phyloP scores from a whole-genome alignment of 352 stramenopile genomes.

The Thalassiosira ordinaria region DNA sequence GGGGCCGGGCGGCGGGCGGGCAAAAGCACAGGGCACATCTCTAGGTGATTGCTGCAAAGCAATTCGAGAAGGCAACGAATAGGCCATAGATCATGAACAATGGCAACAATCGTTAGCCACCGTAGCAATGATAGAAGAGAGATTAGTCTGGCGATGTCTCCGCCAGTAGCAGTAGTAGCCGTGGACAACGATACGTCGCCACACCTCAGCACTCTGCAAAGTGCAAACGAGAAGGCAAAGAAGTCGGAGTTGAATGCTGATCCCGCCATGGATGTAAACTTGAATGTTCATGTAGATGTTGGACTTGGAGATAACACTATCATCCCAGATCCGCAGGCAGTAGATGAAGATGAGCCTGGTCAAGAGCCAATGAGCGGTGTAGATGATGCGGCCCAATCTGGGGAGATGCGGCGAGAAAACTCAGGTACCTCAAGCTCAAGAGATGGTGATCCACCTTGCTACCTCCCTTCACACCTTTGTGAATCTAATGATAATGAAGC shows the following conservation, averaged over 20 bases:
- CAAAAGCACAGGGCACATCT: background rate
- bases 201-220: constrained; percentile 34
- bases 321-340: background rate
- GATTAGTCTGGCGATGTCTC: constrained; percentile 14
- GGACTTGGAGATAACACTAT: background rate
- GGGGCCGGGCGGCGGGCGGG: too few species aligned
- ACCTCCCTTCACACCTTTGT: constrained; percentile 16
- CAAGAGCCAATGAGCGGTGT: background rate
- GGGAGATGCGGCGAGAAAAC: background rate
- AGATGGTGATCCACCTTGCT: constrained; percentile 8
- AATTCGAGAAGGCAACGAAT: background rate
- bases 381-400: constrained; percentile 10
- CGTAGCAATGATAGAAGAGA: constrained; percentile 10
- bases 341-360: background rate
- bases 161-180: background rate
- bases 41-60: background rate
- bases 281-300: constrained; percentile 5
- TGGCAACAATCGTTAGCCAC: constrained; percentile 21
- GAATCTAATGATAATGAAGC: constrained; percentile 2
- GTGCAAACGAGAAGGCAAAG: constrained; percentile 10
- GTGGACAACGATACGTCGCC: constrained; percentile 22
- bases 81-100: constrained; percentile 20
- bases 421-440: background rate
- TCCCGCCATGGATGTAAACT: constrained; percentile 2
- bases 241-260: background rate